Evolutionary conservation across 2,329 filamentous ascomycete species (phyloP).

Genomic region (Xylaria sp.): DNA sequence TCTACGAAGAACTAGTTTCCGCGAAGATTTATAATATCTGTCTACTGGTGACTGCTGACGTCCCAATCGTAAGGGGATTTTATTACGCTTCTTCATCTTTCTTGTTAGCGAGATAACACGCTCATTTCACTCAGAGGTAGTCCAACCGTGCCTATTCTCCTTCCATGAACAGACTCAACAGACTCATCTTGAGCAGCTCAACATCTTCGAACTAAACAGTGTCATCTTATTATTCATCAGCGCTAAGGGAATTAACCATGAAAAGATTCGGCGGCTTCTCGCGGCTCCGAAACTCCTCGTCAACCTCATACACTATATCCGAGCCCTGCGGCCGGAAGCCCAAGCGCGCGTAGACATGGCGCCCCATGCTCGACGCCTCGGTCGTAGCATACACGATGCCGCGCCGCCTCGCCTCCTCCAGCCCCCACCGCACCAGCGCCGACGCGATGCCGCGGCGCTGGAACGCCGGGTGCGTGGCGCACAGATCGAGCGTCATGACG

Average conservation of each 20-base stretch:
- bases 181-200: neutral
- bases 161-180: neutral
- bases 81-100: neutral
- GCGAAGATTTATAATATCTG: neutral
- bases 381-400: constrained; percentile 57
- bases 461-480: constrained; percentile 63
- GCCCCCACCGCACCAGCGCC: constrained; percentile 60
- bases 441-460: constrained; percentile 62
- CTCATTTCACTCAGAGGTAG: neutral
- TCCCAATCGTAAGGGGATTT: neutral
- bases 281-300: constrained; percentile 55
- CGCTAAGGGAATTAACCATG: constrained; percentile 54
- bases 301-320: constrained; percentile 58
- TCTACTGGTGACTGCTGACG: neutral
- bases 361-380: constrained; percentile 61
- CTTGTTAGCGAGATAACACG: neutral
- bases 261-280: constrained; percentile 59
- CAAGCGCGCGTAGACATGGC: constrained; percentile 58
- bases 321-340: constrained; percentile 57
- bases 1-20: neutral
- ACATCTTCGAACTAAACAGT: neutral
- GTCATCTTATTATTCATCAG: neutral
- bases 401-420: constrained; percentile 55
- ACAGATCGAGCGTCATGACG: constrained; percentile 62
- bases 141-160: neutral